Conservation (phyloP, 2,329 filamentous ascomycete species). For the Cadophora malorum region DNA sequence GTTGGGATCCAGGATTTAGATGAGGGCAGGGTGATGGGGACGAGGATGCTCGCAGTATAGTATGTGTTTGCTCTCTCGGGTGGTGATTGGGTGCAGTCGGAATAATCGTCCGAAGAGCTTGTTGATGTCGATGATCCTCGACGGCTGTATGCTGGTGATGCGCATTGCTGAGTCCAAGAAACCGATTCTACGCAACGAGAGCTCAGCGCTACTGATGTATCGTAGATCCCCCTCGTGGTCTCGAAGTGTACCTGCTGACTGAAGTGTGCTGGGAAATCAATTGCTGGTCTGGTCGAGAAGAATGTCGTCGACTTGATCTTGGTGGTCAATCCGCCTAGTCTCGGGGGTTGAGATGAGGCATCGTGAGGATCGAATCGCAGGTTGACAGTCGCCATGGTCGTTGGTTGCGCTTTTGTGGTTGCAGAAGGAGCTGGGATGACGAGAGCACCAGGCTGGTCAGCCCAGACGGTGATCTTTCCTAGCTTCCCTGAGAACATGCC, state of each 20-base stretch:
- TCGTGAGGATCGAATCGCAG: slow-evolving; percentile 45
- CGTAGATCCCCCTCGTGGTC: slow-evolving; percentile 37
- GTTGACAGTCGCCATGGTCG: slow-evolving; percentile 42
- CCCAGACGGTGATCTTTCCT: slow-evolving; percentile 44
- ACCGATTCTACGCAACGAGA: slow-evolving; percentile 44
- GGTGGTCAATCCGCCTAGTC: slow-evolving; percentile 41
- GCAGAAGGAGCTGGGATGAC: slow-evolving; percentile 40
- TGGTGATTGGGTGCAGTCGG: slow-evolving; percentile 29
- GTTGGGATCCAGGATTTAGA: slow-evolving; percentile 69
- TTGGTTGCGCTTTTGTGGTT: slow-evolving; percentile 23
- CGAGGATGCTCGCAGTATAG: slow-evolving; percentile 67
- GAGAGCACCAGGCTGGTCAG: slow-evolving; percentile 42
- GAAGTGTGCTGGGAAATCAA: slow-evolving; percentile 33
- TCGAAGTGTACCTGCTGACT: slow-evolving; percentile 36
- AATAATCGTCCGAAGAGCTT: slow-evolving; percentile 34
- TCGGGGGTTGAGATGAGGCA: slow-evolving; percentile 38
- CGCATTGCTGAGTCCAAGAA: slow-evolving; percentile 41
- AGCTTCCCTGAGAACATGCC: slow-evolving; percentile 46
- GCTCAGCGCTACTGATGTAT: slow-evolving; percentile 38
- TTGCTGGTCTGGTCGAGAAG: slow-evolving; percentile 36
- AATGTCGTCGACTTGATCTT: slow-evolving; percentile 44
- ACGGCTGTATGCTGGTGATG: slow-evolving; percentile 34
- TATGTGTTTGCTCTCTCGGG: slow-evolving; percentile 27
- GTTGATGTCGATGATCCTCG: slow-evolving; percentile 42
- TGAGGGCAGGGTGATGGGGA: slow-evolving; percentile 67